phyloP scores from a whole-genome alignment of 768 basidiomycete genomes.

The Sistotremastrum niveocremeum region DNA sequence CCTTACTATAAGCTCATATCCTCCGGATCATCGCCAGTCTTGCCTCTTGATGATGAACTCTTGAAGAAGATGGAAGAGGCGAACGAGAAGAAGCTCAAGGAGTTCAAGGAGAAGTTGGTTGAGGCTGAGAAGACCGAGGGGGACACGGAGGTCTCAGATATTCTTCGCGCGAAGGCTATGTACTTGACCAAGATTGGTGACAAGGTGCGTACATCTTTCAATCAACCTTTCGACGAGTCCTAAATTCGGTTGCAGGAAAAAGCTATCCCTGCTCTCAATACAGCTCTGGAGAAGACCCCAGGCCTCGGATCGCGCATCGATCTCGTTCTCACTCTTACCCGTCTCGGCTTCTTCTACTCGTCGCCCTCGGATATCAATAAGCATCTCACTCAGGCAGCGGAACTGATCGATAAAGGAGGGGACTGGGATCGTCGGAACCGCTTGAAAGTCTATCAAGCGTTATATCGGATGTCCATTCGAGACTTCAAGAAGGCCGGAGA shows the following conservation, averaged over 20 bases:
- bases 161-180: conserved; percentile 68
- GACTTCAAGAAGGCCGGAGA: conserved; percentile 82
- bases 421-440: conserved; percentile 98
- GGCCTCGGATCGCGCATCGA: conserved; percentile 91
- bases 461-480: conserved; percentile 78
- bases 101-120: conserved; percentile 61
- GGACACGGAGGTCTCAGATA: conserved; percentile 87
- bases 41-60: conserved; percentile 38
- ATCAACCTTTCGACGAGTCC: background rate
- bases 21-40: conserved; percentile 23
- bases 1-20: conserved; percentile 61
- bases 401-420: conserved; percentile 88
- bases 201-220: conserved; percentile 26
- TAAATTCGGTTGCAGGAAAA: conserved; percentile 38
- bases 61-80: conserved; percentile 47
- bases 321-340: conserved; percentile 74
- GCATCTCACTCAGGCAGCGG: conserved; percentile 68
- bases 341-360: conserved; percentile 83
- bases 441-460: conserved; percentile 87
- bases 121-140: conserved; percentile 88
- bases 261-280: conserved; percentile 68
- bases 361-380: conserved; percentile 59
- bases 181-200: conserved; percentile 86
- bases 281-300: conserved; percentile 83
- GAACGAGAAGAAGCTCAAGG: conserved; percentile 60